Conservation (phyloP, 345 rosid species). For the Melastoma malabathricum region DNA sequence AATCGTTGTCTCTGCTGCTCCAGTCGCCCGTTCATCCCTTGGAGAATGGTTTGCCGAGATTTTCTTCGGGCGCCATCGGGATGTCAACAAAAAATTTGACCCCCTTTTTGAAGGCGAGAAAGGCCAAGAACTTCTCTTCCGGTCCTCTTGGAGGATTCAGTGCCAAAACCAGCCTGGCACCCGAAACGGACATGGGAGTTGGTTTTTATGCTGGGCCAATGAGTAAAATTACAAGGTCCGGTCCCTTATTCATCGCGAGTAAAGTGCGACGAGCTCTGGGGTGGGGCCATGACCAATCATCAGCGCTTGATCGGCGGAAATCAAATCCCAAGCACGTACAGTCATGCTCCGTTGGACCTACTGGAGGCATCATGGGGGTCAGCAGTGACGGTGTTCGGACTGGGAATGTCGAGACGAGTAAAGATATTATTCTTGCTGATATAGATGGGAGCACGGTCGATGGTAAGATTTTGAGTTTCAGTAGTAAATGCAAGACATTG, state of each 20-base stretch:
- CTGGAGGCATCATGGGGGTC: conserved; percentile 50
- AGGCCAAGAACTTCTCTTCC: conserved; percentile 48
- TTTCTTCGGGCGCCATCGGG: conserved; percentile 73
- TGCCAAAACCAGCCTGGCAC: conserved; percentile 27
- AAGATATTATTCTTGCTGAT: conserved; percentile 18
- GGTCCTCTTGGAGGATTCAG: conserved; percentile 58
- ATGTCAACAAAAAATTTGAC: conserved; percentile 33
- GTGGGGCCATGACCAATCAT: conserved; percentile 32
- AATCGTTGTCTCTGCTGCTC: conserved; percentile 50
- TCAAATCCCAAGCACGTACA: conserved; percentile 31
- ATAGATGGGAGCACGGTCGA: conserved; percentile 10
- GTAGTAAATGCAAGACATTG: conserved; percentile 27
- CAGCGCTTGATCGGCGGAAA: conserved; percentile 33
- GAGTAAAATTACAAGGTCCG: conserved; percentile 42
- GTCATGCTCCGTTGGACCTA: conserved; percentile 77
- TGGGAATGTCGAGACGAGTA: conserved; percentile 22
- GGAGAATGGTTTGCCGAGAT: conserved; percentile 38
- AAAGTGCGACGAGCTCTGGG: conserved; percentile 43
- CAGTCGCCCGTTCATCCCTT: conserved; percentile 46
- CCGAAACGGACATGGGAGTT: conserved; percentile 35
- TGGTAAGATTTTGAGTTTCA: conserved; percentile 20
- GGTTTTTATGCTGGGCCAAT: conserved; percentile 60
- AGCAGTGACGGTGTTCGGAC: conserved; percentile 15
- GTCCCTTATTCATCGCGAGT: conserved; percentile 32
- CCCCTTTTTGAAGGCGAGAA: conserved; percentile 26